Evolutionary conservation across 768 basidiomycete genomes (phyloP).

Genomic region (Terana coerulea): DNA sequence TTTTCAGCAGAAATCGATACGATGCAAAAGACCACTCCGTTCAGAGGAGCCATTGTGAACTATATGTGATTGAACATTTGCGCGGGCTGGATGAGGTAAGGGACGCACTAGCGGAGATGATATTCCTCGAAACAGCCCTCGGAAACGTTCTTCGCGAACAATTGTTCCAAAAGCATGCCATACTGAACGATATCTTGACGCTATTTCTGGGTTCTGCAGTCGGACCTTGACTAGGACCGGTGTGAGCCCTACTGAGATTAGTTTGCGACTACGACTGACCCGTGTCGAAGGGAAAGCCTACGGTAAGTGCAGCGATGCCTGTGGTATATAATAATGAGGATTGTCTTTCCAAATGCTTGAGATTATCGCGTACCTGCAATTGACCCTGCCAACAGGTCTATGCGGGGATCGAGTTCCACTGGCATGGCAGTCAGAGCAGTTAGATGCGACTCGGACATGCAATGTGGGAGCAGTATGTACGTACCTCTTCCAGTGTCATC

Average conservation of each 20-base stretch:
- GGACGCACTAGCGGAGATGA: conserved; percentile 70
- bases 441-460: neutral
- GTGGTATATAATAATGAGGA: neutral
- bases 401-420: conserved; percentile 12
- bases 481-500: neutral
- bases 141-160: conserved; percentile 61
- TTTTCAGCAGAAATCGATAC: conserved; percentile 74
- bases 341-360: neutral
- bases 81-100: neutral
- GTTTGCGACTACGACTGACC: conserved; percentile 18
- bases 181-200: conserved; percentile 57
- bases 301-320: conserved; percentile 27
- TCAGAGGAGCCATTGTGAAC: conserved; percentile 72
- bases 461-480: neutral
- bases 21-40: conserved; percentile 85
- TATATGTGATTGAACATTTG: conserved; percentile 22
- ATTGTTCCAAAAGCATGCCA: conserved; percentile 66
- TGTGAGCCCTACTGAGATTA: neutral
- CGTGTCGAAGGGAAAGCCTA: conserved; percentile 32
- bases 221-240: conserved; percentile 66
- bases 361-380: conserved; percentile 6
- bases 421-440: neutral
- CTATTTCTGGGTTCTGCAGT: conserved; percentile 62
- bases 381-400: conserved; percentile 13
- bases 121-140: conserved; percentile 73